Evolutionary conservation across 495 filamentous ascomycete genomes (phyloP).

Genomic region (Lepidopterella palustris): DNA sequence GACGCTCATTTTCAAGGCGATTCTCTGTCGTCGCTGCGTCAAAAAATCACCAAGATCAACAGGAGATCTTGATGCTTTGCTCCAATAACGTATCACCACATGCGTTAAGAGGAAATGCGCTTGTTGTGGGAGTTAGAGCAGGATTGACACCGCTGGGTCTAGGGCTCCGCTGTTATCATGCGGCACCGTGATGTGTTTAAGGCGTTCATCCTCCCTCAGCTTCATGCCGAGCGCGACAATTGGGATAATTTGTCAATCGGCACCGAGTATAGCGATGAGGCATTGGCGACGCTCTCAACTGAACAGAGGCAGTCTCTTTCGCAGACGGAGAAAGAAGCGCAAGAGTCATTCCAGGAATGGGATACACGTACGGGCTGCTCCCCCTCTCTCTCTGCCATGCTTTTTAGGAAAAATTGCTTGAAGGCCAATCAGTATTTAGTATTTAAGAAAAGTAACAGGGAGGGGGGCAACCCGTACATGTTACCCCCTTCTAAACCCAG

Average conservation of each 20-base stretch:
- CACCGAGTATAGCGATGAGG: not conserved
- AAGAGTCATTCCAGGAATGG: not conserved
- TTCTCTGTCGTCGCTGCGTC: not conserved
- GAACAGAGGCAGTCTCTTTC: not conserved
- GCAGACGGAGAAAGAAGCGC: not conserved
- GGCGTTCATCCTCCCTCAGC: conserved; percentile 2
- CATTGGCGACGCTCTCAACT: not conserved
- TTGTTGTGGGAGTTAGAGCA: conserved; percentile 44
- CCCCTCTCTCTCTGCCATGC: no score
- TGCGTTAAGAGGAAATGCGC: conserved; percentile 40
- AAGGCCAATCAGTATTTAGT: no score
- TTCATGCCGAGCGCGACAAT: not conserved
- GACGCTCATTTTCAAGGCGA: conserved; percentile 5
- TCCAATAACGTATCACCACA: conserved; percentile 46
- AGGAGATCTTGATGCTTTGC: conserved; percentile 47
- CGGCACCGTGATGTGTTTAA: conserved; percentile 14
- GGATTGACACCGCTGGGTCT: conserved; percentile 40
- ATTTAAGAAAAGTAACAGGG: no score
- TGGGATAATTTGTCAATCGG: conserved; percentile 12
- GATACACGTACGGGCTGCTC: no score
- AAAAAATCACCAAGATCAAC: conserved; percentile 10
- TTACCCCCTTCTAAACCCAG: no score
- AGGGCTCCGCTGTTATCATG: not conserved
- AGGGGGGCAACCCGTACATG: no score
- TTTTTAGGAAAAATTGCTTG: not conserved